Conservation (phyloP, 371 early-diverging fungal genomes). For the Mucor ambiguus region DNA sequence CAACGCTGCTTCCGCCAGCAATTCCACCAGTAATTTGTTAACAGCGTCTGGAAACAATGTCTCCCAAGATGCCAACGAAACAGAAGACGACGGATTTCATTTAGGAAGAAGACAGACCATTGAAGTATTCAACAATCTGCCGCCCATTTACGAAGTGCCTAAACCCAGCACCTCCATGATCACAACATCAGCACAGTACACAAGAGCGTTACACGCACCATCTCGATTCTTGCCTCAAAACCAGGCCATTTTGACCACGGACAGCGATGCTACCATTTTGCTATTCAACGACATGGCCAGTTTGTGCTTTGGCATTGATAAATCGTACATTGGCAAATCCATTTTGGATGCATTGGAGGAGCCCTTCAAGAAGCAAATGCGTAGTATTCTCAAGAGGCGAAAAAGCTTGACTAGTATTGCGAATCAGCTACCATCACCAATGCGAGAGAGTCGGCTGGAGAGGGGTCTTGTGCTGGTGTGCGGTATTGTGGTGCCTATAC, state of each 20-base stretch:
- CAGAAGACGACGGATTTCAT: constrained; percentile 14
- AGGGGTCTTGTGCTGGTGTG: constrained; percentile 49
- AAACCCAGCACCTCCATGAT: neutral
- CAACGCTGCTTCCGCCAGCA: neutral
- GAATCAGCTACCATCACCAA: neutral
- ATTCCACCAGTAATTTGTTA: neutral
- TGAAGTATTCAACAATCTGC: constrained; percentile 14
- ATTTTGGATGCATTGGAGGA: constrained; percentile 22
- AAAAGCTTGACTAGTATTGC: neutral
- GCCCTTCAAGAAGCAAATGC: constrained; percentile 12
- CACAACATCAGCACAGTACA: constrained; percentile 3
- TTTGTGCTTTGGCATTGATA: constrained; percentile 46
- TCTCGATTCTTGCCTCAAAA: constrained; percentile 56
- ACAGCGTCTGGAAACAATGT: neutral
- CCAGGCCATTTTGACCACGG: constrained; percentile 60
- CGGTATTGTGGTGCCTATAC: constrained; percentile 60
- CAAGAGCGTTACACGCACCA: constrained; percentile 45
- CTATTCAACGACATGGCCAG: constrained; percentile 60
- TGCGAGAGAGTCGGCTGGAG: neutral
- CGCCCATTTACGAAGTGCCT: constrained; percentile 29
- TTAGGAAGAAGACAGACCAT: constrained; percentile 24
- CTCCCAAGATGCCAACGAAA: neutral
- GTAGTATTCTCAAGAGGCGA: constrained; percentile 9
- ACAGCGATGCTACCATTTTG: constrained; percentile 41
- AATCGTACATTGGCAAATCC: constrained; percentile 29